Evolutionary conservation across 805 yeast species (phyloP).

Genomic region (Barnettozyma wickerhamii): DNA sequence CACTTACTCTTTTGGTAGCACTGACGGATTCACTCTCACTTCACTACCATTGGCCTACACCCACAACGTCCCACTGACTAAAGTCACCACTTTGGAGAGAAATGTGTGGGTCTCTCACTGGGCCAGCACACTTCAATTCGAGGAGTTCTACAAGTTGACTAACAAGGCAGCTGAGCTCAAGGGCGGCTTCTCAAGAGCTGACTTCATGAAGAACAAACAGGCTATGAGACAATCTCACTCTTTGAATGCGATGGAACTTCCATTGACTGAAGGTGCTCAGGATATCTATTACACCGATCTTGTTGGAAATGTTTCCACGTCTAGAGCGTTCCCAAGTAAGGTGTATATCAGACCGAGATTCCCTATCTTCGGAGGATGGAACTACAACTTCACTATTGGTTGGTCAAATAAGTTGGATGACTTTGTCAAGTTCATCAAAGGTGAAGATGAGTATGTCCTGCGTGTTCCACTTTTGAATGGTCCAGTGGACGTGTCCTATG

Average conservation of each 20-base stretch:
- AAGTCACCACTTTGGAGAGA: conserved; percentile 58
- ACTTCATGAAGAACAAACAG: conserved; percentile 57
- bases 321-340: conserved; percentile 33
- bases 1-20: conserved; percentile 51
- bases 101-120: conserved; percentile 88
- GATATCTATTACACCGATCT: conserved; percentile 81
- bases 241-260: conserved; percentile 55
- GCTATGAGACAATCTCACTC: conserved; percentile 53
- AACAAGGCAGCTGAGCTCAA: conserved; percentile 71
- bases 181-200: conserved; percentile 74
- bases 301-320: conserved; percentile 91
- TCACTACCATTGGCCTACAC: conserved; percentile 58
- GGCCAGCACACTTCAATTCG: conserved; percentile 67
- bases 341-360: conserved; percentile 76
- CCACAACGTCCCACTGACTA: conserved; percentile 61
- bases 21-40: conserved; percentile 35
- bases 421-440: conserved; percentile 40
- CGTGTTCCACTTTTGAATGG: conserved; percentile 72
- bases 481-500: conserved; percentile 66
- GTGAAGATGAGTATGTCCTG: conserved; percentile 44
- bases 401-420: conserved; percentile 65
- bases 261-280: conserved; percentile 44
- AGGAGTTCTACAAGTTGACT: conserved; percentile 78
- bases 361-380: conserved; percentile 97
- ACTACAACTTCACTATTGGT: conserved; percentile 92